phyloP scores from a whole-genome alignment of 352 stramenopile genomes.

The Globisporangium sylvaticum region DNA sequence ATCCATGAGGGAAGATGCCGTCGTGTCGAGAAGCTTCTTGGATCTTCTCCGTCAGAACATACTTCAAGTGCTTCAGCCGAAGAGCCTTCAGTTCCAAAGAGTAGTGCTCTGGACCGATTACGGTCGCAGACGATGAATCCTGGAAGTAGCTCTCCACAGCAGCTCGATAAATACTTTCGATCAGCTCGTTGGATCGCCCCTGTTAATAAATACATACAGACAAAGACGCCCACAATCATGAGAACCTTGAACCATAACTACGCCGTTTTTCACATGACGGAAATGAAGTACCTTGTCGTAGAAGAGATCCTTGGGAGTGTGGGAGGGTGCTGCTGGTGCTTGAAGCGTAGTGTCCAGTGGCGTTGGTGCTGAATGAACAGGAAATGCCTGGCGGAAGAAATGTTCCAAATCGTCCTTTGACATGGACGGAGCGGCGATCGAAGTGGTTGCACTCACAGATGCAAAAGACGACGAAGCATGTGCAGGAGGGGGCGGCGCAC shows the following conservation, averaged over 20 bases:
- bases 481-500: neutral
- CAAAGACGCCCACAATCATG: neutral
- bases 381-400: constrained; percentile 41
- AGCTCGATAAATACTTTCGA: constrained; percentile 13
- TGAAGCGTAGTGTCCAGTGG: constrained; percentile 5
- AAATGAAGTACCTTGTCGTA: constrained; percentile 17
- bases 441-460: neutral
- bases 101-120: constrained; percentile 5
- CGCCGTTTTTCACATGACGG: too few relatives aligned
- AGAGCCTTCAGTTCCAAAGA: constrained; percentile 16
- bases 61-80: constrained; percentile 63
- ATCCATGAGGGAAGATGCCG: constrained; percentile 65
- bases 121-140: neutral
- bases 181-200: neutral
- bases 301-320: constrained; percentile 14
- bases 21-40: constrained; percentile 66
- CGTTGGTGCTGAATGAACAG: constrained; percentile 14
- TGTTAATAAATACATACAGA: neutral
- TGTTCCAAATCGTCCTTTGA: constrained; percentile 27
- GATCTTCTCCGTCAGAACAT: constrained; percentile 70
- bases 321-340: neutral
- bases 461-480: neutral
- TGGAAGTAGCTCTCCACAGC: constrained; percentile 19
- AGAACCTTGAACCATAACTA: neutral
- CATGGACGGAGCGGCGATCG: constrained; percentile 6